These are phyloP conservation scores for Biscogniauxia marginata DNA, from an alignment of 2,329 filamentous ascomycete genomes.

Conservation along the genomic window DNA sequence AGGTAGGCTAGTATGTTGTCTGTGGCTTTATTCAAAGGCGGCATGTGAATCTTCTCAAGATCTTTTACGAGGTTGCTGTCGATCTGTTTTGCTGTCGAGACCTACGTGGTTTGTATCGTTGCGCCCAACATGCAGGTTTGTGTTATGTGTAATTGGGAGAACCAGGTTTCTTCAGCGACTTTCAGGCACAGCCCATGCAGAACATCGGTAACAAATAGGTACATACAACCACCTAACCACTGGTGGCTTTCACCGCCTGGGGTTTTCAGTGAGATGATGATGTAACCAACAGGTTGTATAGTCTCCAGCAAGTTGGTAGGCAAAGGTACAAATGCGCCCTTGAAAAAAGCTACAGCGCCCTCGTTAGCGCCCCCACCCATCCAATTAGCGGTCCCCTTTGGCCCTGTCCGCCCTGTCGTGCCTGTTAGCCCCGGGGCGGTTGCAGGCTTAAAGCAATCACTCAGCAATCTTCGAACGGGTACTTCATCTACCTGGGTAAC, in stretches of 20 bases:
- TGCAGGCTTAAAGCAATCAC: slow-evolving; percentile 8
- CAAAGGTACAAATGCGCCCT: slow-evolving; percentile 1
- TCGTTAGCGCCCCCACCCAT: background rate
- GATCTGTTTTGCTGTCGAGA: background rate
- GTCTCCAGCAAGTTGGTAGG: slow-evolving; percentile 11
- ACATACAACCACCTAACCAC: too few relatives aligned
- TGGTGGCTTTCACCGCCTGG: slow-evolving; percentile 21
- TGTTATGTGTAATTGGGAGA: slow-evolving; percentile 1
- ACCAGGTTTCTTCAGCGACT: slow-evolving; percentile 9
- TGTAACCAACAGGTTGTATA: slow-evolving; percentile 22
- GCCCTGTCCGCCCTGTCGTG: background rate
- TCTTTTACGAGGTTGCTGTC: background rate
- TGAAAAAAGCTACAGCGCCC: slow-evolving; percentile 10
- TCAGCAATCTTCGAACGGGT: slow-evolving; percentile 9
- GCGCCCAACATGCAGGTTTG: background rate
- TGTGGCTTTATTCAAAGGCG: background rate
- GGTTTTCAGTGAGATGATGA: slow-evolving; percentile 19
- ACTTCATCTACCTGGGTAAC: slow-evolving; percentile 18
- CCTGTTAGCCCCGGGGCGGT: slow-evolving; percentile 5
- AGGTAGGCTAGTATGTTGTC: background rate
- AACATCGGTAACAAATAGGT: slow-evolving; percentile 15
- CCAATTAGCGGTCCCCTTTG: background rate
- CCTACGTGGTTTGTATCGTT: background rate
- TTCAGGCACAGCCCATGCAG: slow-evolving; percentile 2
- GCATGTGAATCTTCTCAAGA: too few relatives aligned